Evolutionary conservation across 257 asterid genomes (phyloP).

Genomic region (Prunella vulgaris): DNA sequence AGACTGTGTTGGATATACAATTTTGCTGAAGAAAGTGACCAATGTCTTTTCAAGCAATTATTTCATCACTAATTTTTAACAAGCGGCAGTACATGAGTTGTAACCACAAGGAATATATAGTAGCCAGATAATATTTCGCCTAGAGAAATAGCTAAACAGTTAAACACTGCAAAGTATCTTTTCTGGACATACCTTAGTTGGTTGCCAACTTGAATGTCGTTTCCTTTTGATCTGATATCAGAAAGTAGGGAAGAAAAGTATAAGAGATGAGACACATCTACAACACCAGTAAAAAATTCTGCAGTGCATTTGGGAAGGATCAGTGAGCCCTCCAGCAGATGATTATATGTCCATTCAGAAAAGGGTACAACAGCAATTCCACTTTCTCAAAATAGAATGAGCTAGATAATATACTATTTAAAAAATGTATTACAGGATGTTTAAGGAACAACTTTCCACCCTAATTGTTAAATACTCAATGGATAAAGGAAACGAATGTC

Average conservation of each 20-base stretch:
- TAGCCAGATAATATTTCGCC: not conserved
- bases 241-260: slow-evolving; percentile 1
- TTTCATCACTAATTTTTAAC: not conserved
- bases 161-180: not conserved
- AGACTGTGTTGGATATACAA: slow-evolving; percentile 1
- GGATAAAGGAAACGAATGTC: not conserved
- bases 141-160: not conserved
- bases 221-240: slow-evolving; percentile 41
- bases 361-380: not conserved
- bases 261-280: slow-evolving; percentile 16
- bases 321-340: not conserved
- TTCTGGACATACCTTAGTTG: slow-evolving; percentile 47
- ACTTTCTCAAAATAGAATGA: not conserved
- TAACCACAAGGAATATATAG: not conserved
- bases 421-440: not conserved
- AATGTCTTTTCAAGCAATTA: not conserved
- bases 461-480: not conserved
- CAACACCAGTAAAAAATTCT: not conserved
- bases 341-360: not conserved
- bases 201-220: slow-evolving; percentile 42
- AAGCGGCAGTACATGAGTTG: not conserved
- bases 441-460: not conserved
- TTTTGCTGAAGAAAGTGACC: not conserved
- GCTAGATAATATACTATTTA: not conserved
- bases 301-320: not conserved